phyloP scores from a whole-genome alignment of 2,329 filamentous ascomycete genomes.

The Aulographum hederae region DNA sequence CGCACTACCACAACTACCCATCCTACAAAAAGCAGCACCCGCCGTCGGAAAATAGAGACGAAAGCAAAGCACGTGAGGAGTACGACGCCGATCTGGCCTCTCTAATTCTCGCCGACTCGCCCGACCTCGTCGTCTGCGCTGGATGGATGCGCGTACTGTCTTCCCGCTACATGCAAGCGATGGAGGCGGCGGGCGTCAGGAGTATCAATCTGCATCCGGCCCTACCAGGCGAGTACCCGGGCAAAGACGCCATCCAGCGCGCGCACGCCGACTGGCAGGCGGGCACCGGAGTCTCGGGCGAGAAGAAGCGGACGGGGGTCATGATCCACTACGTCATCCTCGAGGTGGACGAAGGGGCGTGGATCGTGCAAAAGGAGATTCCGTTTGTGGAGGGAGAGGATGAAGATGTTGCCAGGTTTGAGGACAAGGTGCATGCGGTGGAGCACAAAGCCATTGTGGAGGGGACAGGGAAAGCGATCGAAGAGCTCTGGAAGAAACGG shows the following conservation, averaged over 20 bases:
- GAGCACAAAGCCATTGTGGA: conserved; percentile 70
- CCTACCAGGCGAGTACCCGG: conserved; percentile 57
- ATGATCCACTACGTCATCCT: conserved; percentile 60
- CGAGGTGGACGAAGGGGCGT: conserved; percentile 63
- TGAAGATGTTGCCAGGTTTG: conserved; percentile 45
- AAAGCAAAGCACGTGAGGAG: conserved; percentile 35
- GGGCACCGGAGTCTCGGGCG: conserved; percentile 35
- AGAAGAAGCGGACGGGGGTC: conserved; percentile 52
- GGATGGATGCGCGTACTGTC: conserved; percentile 81
- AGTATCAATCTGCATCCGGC: conserved; percentile 76
- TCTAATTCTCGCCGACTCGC: conserved; percentile 44
- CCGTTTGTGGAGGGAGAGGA: conserved; percentile 39
- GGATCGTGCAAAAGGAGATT: conserved; percentile 54
- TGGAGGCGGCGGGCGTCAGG: conserved; percentile 41
- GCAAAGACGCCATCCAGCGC: conserved; percentile 57
- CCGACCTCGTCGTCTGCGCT: conserved; percentile 62
- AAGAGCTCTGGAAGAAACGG: conserved; percentile 7
- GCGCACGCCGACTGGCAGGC: conserved; percentile 57
- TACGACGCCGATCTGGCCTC: conserved; percentile 63
- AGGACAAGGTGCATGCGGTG: conserved; percentile 53
- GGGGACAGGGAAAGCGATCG: conserved; percentile 39
- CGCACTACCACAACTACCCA: conserved; percentile 66
- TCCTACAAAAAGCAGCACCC: conserved; percentile 54
- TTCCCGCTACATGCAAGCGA: conserved; percentile 47
- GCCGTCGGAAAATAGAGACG: conserved; percentile 27